Percentiles rank a stretch among this genome's conserved stretches.
These are phyloP conservation scores for Adenanthera pavonina DNA, from an alignment of 306 rosid species.

Conservation along the genomic window DNA sequence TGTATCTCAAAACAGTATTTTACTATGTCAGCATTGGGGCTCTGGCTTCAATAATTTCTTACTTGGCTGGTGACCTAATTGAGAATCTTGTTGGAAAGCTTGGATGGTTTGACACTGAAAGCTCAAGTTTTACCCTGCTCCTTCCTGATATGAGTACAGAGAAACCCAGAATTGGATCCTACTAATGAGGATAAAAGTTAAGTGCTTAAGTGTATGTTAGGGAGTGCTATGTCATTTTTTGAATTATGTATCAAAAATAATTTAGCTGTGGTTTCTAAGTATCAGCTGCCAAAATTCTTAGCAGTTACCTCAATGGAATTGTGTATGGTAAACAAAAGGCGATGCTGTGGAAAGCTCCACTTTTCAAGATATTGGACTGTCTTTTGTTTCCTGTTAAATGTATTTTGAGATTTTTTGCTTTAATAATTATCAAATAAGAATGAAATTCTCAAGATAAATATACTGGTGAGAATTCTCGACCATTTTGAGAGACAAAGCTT, in stretches of 20 bases:
- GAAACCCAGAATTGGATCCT: conserved; percentile 45
- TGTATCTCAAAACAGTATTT: conserved; percentile 45
- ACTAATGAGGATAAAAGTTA: not conserved
- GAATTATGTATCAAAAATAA: not conserved
- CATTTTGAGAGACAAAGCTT: too few relatives aligned
- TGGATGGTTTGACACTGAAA: conserved; percentile 55
- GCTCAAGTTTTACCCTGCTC: conserved; percentile 20
- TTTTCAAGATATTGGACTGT: too few relatives aligned
- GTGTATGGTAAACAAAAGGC: not conserved
- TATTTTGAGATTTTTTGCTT: not conserved
- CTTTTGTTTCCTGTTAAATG: not conserved
- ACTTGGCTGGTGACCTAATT: conserved; percentile 60
- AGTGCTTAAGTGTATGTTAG: not conserved
- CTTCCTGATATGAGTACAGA: conserved; percentile 36
- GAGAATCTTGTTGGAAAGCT: conserved; percentile 47
- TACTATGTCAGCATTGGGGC: conserved; percentile 51
- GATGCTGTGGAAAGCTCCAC: too few relatives aligned
- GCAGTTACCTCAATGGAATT: not conserved
- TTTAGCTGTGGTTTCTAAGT: not conserved
- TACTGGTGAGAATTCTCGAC: not conserved
- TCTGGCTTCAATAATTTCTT: conserved; percentile 62
- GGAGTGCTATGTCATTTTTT: not conserved
- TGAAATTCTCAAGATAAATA: not conserved
- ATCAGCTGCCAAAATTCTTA: conserved; percentile 23
- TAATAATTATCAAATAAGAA: not conserved